Conservation (phyloP, 2,329 filamentous ascomycete genomes). For the Trichoderma sp. region DNA sequence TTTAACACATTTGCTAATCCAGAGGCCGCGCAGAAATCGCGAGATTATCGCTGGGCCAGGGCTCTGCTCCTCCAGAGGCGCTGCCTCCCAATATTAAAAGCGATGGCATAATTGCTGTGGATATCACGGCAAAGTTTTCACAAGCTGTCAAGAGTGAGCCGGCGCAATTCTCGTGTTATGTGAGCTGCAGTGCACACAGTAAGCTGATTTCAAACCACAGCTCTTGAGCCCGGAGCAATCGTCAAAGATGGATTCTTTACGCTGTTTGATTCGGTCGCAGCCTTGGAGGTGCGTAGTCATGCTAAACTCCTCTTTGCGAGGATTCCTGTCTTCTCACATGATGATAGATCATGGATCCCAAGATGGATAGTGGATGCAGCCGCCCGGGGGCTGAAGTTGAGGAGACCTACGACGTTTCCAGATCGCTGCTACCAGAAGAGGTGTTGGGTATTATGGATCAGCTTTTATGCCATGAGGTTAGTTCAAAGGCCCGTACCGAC, state of each 20-base stretch:
- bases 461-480: constrained; percentile 82
- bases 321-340: constrained; percentile 10
- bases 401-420: constrained; percentile 76
- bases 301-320: not conserved
- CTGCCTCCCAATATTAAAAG: constrained; percentile 49
- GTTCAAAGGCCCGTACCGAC: constrained; percentile 28
- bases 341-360: constrained; percentile 91
- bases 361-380: constrained; percentile 95
- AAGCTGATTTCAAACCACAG: constrained; percentile 48
- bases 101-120: constrained; percentile 57
- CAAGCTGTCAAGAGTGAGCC: constrained; percentile 57
- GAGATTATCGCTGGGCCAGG: constrained; percentile 47
- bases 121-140: constrained; percentile 62
- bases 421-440: constrained; percentile 72
- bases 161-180: not conserved
- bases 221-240: constrained; percentile 76
- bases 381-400: constrained; percentile 79
- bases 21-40: constrained; percentile 43
- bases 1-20: constrained; percentile 36
- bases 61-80: constrained; percentile 38
- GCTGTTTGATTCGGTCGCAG: constrained; percentile 90
- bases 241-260: constrained; percentile 95
- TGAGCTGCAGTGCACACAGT: not conserved
- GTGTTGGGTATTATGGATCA: constrained; percentile 94
- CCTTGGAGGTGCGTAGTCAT: constrained; percentile 64